Base-by-base conservation (phyloP, 768 basidiomycete genomes). In the Tylopilus rubrobrunneus region DNA sequence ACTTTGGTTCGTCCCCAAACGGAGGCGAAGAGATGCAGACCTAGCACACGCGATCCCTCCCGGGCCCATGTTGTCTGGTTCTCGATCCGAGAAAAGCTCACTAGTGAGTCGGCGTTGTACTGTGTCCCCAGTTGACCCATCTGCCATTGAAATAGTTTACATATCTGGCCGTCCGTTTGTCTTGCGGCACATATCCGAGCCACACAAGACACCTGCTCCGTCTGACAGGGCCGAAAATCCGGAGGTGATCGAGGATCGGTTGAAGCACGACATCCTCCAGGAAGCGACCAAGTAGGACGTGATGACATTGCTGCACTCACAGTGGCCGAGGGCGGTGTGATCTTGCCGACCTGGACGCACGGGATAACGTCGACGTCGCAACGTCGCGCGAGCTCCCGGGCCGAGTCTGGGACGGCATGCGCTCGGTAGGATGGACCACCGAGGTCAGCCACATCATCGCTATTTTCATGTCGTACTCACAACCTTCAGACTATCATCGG, bases 181-280 rank as follows among this genome's bases (percentile, higher is more conserved):
- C 4, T 75, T 98, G 27, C 81, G 95, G 40, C 93, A 98, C 67
- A 84, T 89, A 2, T 79, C 91, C 10, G 84, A 90, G 56, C 94
- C 94, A 4, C 80, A 88, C 50, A 81, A 81, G 40, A 89, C 87
- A 0, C 76, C 97, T 48, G 75, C 84, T 14, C 70, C 98, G 34
- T 94, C 93, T 23, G 92, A 96, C 71, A 81, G 97, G n/a, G 89
- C 94, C 1, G 89, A 93, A 70, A 97, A 95, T 64, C 76, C 98
- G 10, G 97, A 98, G 66, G 93, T 85, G 0, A 96, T 98, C 52
- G 97, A 95, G 70, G 75, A 76, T 45, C 82, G 95, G 46, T 71
- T 98, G 59, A 97, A 93, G 74, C 80, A 84, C 46, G 97, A 99
- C 62, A 95, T 99, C 46, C 73, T 98, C 21, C 81, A 84, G 54